These are phyloP conservation scores for Diaporthe capsici DNA, from an alignment of 2,329 filamentous ascomycete species.

Conservation along the genomic window DNA sequence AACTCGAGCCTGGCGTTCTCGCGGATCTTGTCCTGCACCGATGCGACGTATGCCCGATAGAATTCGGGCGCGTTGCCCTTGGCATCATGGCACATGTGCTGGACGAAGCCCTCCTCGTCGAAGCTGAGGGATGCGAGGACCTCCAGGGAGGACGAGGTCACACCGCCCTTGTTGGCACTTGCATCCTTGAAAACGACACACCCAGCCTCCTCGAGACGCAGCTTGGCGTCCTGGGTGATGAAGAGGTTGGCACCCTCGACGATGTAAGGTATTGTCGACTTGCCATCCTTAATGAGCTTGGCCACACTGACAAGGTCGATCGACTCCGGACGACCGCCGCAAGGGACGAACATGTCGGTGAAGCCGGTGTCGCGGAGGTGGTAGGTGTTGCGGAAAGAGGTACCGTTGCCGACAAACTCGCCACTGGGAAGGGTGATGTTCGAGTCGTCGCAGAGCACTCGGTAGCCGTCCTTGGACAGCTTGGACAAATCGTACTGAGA, in stretches of 20 bases:
- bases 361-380: conserved; percentile 84
- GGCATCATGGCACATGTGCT: conserved; percentile 92
- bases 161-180: conserved; percentile 97
- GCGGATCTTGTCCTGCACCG: conserved; percentile 91
- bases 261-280: conserved; percentile 90
- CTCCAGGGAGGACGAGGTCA: conserved; percentile 96
- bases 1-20: conserved; percentile 95
- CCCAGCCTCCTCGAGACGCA: conserved; percentile 94
- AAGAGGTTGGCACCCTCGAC: conserved; percentile 99
- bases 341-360: conserved; percentile 94
- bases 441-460: conserved; percentile 91
- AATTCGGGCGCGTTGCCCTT: conserved; percentile 85
- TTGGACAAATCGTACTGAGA: conserved; percentile 87
- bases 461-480: conserved; percentile 89
- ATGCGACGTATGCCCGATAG: conserved; percentile 92
- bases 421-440: conserved; percentile 90
- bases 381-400: conserved; percentile 96
- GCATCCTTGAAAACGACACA: conserved; percentile 98
- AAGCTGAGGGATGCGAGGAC: conserved; percentile 96
- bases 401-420: conserved; percentile 91
- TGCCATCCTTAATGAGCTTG: conserved; percentile 92
- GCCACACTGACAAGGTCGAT: conserved; percentile 91
- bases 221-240: conserved; percentile 98
- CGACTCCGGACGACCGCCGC: conserved; percentile 95
- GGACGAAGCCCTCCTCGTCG: conserved; percentile 87